Percentiles rank a stretch among this genome's conserved stretches.
Evolutionary conservation across 2,329 filamentous ascomycete species (phyloP).

Genomic region (Penicillium sp.): DNA sequence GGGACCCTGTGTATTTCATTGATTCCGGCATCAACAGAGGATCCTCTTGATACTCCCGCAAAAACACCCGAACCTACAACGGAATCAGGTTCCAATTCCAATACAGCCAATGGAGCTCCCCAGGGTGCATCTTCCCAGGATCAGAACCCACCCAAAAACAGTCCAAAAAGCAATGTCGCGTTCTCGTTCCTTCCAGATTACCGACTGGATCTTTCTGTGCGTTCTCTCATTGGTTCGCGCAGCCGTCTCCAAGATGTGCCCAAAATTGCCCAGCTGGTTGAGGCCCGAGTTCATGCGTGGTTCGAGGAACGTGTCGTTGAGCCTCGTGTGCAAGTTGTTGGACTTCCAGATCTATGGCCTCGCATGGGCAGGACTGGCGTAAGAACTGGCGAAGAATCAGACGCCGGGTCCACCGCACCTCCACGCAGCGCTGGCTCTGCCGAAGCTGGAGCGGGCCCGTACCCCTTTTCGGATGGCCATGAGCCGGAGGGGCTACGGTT

Average conservation of each 20-base stretch:
- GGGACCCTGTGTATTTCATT: constrained; percentile 93
- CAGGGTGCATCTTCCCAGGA: constrained; percentile 11
- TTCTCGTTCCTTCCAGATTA: constrained; percentile 79
- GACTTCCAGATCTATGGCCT: constrained; percentile 62
- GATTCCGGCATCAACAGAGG: constrained; percentile 62
- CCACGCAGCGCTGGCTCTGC: constrained; percentile 31
- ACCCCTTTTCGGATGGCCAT: constrained; percentile 22
- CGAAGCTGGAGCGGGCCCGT: constrained; percentile 24
- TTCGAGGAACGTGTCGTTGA: constrained; percentile 67
- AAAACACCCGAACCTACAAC: constrained; percentile 31
- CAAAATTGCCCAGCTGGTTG: constrained; percentile 65
- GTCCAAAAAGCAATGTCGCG: constrained; percentile 78
- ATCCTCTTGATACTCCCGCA: constrained; percentile 36
- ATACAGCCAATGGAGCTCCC: constrained; percentile 7
- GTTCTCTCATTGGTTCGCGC: constrained; percentile 63
- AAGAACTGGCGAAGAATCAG: constrained; percentile 43
- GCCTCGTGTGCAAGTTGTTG: constrained; percentile 64
- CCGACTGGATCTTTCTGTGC: constrained; percentile 63
- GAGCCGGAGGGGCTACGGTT: constrained; percentile 37
- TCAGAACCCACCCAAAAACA: constrained; percentile 43
- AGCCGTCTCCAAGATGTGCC: constrained; percentile 64
- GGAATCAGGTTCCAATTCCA: constrained; percentile 8
- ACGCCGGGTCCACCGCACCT: constrained; percentile 34
- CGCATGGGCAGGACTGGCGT: constrained; percentile 53
- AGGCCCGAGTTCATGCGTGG: constrained; percentile 64